Conservation (phyloP, 306 rosid species). For the Calophaca sinica region DNA sequence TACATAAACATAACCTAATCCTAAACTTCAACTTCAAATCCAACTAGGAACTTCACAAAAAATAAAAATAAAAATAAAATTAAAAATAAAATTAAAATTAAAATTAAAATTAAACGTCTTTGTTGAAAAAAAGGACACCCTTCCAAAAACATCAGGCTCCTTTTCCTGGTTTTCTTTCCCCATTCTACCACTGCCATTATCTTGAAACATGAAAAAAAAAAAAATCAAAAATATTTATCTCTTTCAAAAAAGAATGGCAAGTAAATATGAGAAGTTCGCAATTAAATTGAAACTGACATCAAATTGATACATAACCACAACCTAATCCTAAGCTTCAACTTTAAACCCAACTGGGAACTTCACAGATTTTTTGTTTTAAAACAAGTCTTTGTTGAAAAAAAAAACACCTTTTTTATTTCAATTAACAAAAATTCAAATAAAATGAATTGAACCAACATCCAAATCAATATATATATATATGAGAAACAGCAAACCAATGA, state of each 20-base stretch:
- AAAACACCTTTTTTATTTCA: not conserved
- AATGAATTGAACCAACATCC: not conserved
- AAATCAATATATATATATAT: not conserved
- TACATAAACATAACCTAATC: slow-evolving; percentile 6
- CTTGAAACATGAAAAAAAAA: slow-evolving; percentile 45
- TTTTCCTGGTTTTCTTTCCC: slow-evolving; percentile 43
- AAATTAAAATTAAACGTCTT: no score
- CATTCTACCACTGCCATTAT: slow-evolving; percentile 42
- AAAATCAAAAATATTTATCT: not conserved
- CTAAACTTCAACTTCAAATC: slow-evolving; percentile 1
- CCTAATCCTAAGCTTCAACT: slow-evolving; percentile 1
- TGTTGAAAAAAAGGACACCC: not conserved
- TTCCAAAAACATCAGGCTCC: not conserved
- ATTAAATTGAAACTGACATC: slow-evolving; percentile 8
- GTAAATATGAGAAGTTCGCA: slow-evolving; percentile 17
- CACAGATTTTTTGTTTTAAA: not conserved
- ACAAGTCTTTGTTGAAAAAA: not conserved
- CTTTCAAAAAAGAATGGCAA: not conserved
- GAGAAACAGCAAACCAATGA: no score
- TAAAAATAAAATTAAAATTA: no score
- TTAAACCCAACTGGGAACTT: not conserved
- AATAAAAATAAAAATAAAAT: not conserved
- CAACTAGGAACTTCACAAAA: not conserved
- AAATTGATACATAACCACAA: slow-evolving; percentile 19
- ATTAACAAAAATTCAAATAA: slow-evolving; percentile 1